These are phyloP conservation scores for Russula vinacea DNA, from an alignment of 768 basidiomycete genomes.

Conservation along the genomic window DNA sequence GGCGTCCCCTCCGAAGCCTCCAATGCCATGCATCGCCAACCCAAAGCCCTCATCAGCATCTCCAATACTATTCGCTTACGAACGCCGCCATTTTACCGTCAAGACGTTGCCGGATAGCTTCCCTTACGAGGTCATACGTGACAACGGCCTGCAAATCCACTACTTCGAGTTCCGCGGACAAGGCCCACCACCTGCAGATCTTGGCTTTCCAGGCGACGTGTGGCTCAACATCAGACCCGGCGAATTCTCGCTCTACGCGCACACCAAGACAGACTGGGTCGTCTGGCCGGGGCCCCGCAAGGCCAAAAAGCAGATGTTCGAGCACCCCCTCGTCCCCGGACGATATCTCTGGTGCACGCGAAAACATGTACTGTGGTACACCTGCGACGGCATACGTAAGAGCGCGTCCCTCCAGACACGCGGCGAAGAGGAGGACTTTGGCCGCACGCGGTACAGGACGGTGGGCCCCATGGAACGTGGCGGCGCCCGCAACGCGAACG, in stretches of 20 bases:
- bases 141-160: conserved; percentile 31
- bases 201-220: conserved; percentile 33
- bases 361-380: conserved; percentile 31
- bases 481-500: conserved; percentile 24
- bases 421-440: conserved; percentile 31
- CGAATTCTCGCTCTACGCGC: conserved; percentile 29
- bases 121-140: conserved; percentile 29
- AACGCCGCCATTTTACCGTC: conserved; percentile 31
- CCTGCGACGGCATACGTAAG: conserved; percentile 32
- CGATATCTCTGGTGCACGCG: conserved; percentile 32
- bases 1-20: conserved; percentile 24
- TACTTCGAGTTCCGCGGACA: conserved; percentile 35
- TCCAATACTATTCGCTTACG: conserved; percentile 24
- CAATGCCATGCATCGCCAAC: conserved; percentile 29
- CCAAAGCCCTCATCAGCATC: conserved; percentile 30
- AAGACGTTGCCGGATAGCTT: conserved; percentile 29
- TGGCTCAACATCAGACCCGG: conserved; percentile 31
- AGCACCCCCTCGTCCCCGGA: conserved; percentile 30
- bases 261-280: conserved; percentile 26
- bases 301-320: conserved; percentile 32
- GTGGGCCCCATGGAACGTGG: conserved; percentile 31
- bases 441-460: conserved; percentile 28
- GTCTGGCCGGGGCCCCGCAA: conserved; percentile 31
- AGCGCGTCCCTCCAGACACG: conserved; percentile 30
- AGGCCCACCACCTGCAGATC: conserved; percentile 32